Evolutionary conservation across 2,329 filamentous ascomycete species (phyloP), one percentile per base, ranked within the genome.

Genomic region (Cladosporium sp.): DNA sequence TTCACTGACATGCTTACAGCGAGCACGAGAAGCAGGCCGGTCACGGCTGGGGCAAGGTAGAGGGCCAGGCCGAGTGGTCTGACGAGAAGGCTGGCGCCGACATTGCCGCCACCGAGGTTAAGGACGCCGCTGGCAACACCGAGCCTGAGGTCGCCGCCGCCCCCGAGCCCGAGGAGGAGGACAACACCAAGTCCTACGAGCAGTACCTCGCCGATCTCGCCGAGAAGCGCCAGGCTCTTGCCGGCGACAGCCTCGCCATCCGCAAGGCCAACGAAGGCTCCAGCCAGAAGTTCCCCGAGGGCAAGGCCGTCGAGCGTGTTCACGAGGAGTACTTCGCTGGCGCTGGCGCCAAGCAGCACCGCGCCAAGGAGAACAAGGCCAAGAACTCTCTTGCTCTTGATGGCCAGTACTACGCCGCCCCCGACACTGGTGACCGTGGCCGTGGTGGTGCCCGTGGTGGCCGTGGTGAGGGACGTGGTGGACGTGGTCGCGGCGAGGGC

Each of bases 231-330:
- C 82, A 87, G 70, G 86, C 87, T 71, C 86, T 94, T 67, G 85
- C 84, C 73, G 80, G 84, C 70, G 86, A 86, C 73, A 80, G 82
- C 73, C 85, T 89, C 75, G 86, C 91, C 76, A 85, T 92, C 77
- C 94, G 95, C 83, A 89, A 93, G 84, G 84, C 94, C 80, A 97
- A 98, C 85, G 93, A 97, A 85, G 93, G 93, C 76, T 86, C 84
- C 84, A 92, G 92, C 85, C 94, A 95, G 88, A 95, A 97, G 87
- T 97, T 93, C 91, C 91, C 91, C 75, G 85, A 86, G 75, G 93
- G 92, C 78, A 96, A 93, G 85, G 81, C 84, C 69, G 73, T 88
- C 74, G 75, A 78, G 74, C 84, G 83, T 71, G 78, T 77, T 66
- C 78, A 84, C 57, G 85, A 86, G 63, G 88, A 92, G 74, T 97